Evolutionary conservation across 1,284 basidiomycete species (phyloP), one percentile per base, ranked within the genome.

Genomic region (Singerocomus inundabilis): DNA sequence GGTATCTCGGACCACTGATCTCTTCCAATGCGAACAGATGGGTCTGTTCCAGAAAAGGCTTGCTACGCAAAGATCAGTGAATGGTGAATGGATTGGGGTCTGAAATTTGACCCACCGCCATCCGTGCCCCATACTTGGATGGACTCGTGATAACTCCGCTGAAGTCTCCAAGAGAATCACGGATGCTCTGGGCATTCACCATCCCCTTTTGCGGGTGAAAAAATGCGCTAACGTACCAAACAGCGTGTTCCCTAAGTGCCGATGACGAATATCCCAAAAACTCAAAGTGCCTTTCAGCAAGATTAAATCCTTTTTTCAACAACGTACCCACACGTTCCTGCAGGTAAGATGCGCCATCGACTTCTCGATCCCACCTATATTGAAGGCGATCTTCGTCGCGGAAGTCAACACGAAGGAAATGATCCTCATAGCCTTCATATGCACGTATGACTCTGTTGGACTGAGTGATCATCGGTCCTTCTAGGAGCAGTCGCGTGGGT

Each of bases 91-190:
- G 6, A 24, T 21, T 21, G 21, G 21, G 21, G 21, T 16, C 21
- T 8, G 8, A 1, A 13, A 6, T 13, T 15, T 32, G 33, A 45
- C 69, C 29, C n/a, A 70, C 68, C 7, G 86, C 85, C 57, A 93
- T 72, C 29, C 90, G 78, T 13, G 90, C 90, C 10, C 88, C 89
- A 62, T 82, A 90, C 61, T 86, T 87, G 1, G 88, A 88, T 6
- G 89, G 88, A 31, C 72, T 75, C 41, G 63, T 68, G 38, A 85
- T 74, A 18, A 88, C 74, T 4, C 68, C 63, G 0, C 71, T 59
- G 62, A 91, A 91, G 58, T 86, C 73, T 12, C 88, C 89, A 15
- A 90, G 72, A 15, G 72, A 70, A 24, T 71, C 58, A 24, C 72
- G 57, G 31, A 74, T 74, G n/a, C 21, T 32, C 12, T 50, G 9